Conservation (phyloP, 2,329 filamentous ascomycete species). For the Clonostachys chloroleuca region DNA sequence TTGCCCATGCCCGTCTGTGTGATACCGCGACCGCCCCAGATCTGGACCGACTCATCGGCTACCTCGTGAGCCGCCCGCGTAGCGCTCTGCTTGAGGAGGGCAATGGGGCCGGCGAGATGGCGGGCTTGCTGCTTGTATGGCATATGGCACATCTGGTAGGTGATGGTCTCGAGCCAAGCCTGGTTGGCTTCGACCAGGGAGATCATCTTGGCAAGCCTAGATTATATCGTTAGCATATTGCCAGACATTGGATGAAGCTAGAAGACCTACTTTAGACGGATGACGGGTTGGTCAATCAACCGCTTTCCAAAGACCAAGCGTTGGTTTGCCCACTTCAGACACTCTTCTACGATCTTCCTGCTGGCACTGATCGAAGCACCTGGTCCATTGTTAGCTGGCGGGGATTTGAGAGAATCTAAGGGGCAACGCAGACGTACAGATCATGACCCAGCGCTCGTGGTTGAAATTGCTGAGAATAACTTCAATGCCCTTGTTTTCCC, state of each 20-base stretch:
- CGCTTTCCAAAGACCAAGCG: conserved; percentile 80
- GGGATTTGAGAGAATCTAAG: not conserved
- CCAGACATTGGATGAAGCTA: not conserved
- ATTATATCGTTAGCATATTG: not conserved
- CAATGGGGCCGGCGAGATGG: conserved; percentile 76
- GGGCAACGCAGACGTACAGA: conserved; percentile 34
- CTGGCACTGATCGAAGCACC: conserved; percentile 60
- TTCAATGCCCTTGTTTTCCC: conserved; percentile 81
- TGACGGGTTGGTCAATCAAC: conserved; percentile 77
- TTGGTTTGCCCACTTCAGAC: conserved; percentile 85
- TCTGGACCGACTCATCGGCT: conserved; percentile 79
- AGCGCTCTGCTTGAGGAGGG: conserved; percentile 72
- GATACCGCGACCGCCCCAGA: conserved; percentile 77
- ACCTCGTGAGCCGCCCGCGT: conserved; percentile 79
- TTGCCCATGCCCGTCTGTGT: conserved; percentile 82
- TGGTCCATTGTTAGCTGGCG: conserved; percentile 11
- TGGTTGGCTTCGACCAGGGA: conserved; percentile 77
- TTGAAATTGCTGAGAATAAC: conserved; percentile 88
- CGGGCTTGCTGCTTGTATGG: conserved; percentile 71
- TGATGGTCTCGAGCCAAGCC: conserved; percentile 79
- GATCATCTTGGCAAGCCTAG: conserved; percentile 79
- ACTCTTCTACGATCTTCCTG: conserved; percentile 74
- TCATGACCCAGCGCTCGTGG: conserved; percentile 79
- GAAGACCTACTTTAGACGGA: conserved; percentile 62
- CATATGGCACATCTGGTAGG: conserved; percentile 87